These are phyloP conservation scores for Chalaropsis ovoidea DNA, from an alignment of 2,329 filamentous ascomycete species.

Conservation along the genomic window DNA sequence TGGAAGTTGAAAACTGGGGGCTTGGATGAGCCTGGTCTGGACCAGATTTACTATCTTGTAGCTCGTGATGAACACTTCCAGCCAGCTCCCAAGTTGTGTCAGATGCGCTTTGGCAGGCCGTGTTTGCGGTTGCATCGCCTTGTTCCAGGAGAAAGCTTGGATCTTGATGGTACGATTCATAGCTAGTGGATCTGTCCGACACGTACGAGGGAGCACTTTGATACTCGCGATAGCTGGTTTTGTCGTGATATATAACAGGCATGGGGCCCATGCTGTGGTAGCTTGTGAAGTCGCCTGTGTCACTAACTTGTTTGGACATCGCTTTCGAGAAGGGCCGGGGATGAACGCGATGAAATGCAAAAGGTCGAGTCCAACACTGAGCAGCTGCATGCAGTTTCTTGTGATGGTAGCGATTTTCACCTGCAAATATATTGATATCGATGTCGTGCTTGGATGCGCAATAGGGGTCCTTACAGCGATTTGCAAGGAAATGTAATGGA, in stretches of 20 bases:
- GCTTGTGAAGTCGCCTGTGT: not conserved
- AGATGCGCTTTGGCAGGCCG: not conserved
- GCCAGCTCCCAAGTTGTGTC: not conserved
- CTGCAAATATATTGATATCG: not conserved
- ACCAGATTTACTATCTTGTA: not conserved
- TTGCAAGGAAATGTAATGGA: not conserved
- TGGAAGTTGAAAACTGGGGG: not conserved
- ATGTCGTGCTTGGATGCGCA: not conserved
- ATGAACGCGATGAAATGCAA: not conserved
- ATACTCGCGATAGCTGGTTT: not conserved
- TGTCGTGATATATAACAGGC: slow-evolving; percentile 10
- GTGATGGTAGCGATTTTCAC: not conserved
- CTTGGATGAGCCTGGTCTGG: not conserved
- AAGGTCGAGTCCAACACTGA: not conserved
- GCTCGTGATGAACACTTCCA: not conserved
- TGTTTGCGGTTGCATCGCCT: not conserved
- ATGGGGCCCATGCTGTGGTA: not conserved
- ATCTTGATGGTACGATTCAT: not conserved
- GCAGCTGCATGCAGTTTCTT: not conserved
- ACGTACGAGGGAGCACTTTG: not conserved
- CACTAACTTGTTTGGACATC: not conserved
- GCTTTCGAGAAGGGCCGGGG: not conserved
- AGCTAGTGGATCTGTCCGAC: not conserved
- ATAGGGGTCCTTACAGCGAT: not conserved
- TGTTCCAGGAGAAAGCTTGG: not conserved